Evolutionary conservation across 2,329 filamentous ascomycete species (phyloP).

Genomic region (Pseudopithomyces chartarum): DNA sequence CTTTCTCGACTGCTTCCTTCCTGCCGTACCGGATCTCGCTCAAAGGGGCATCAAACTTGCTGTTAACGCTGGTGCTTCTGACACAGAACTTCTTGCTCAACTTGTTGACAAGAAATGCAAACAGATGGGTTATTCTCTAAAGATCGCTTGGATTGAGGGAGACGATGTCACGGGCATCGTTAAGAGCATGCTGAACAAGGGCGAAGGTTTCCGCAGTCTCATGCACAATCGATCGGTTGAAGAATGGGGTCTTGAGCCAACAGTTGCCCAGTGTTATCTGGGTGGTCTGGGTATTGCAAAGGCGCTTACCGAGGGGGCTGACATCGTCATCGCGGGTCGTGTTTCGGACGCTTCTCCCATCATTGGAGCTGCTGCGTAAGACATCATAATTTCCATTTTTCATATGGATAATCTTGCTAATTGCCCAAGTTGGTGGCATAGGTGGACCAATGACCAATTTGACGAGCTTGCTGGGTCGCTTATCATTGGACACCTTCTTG

Average conservation of each 20-base stretch:
- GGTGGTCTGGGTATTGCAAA: conserved; percentile 50
- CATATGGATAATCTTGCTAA: conserved; percentile 27
- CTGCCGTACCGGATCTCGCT: conserved; percentile 40
- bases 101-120: conserved; percentile 32
- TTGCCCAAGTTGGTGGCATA: conserved; percentile 43
- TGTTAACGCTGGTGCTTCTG: conserved; percentile 39
- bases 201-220: conserved; percentile 41
- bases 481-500: conserved; percentile 47
- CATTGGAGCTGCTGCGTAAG: conserved; percentile 45
- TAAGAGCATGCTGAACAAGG: conserved; percentile 44
- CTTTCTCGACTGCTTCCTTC: conserved; percentile 55
- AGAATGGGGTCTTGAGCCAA: conserved; percentile 41
- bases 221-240: conserved; percentile 46
- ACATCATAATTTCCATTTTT: background rate
- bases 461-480: conserved; percentile 3
- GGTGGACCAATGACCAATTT: conserved; percentile 32
- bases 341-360: conserved; percentile 51
- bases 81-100: conserved; percentile 32
- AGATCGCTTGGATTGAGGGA: conserved; percentile 52
- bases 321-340: conserved; percentile 51
- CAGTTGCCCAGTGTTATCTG: conserved; percentile 46
- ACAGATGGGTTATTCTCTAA: conserved; percentile 29
- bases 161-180: conserved; percentile 45
- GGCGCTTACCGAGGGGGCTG: conserved; percentile 47
- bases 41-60: conserved; percentile 36